Percentiles rank a stretch among this genome's conserved stretches.
Conservation (phyloP, 2,329 filamentous ascomycete species). For the Coniochaeta hoffmannii region DNA sequence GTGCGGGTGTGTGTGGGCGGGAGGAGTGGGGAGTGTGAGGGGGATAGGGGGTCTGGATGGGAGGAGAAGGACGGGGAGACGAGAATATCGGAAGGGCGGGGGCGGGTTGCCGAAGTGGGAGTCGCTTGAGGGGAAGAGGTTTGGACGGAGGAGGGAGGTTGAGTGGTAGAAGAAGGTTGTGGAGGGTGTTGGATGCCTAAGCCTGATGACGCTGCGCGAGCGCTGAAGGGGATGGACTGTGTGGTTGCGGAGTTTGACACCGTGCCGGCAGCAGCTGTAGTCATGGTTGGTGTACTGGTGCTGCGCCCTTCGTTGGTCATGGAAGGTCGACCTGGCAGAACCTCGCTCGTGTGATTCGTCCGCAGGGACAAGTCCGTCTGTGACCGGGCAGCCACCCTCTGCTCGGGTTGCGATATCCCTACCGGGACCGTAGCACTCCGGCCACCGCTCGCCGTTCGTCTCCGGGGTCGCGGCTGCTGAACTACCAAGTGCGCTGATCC, state of each 20-base stretch:
- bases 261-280: neutral
- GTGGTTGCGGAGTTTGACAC: neutral
- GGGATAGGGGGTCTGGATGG: neutral
- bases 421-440: slow-evolving; percentile 46
- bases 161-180: slow-evolving; percentile 7
- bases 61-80: neutral
- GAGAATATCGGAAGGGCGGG: neutral
- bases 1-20: slow-evolving; percentile 26
- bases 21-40: slow-evolving; percentile 3
- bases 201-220: slow-evolving; percentile 15
- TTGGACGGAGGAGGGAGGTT: neutral
- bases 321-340: slow-evolving; percentile 27
- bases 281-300: slow-evolving; percentile 23
- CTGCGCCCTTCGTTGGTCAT: slow-evolving; percentile 33
- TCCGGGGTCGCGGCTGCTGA: slow-evolving; percentile 35
- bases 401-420: slow-evolving; percentile 31
- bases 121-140: slow-evolving; percentile 4
- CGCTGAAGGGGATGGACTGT: slow-evolving; percentile 26
- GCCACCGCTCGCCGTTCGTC: slow-evolving; percentile 46
- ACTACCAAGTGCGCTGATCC: slow-evolving; percentile 41
- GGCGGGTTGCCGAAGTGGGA: neutral
- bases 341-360: slow-evolving; percentile 30
- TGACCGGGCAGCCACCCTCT: slow-evolving; percentile 50
- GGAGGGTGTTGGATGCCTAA: slow-evolving; percentile 1
- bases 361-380: slow-evolving; percentile 54